Conservation (phyloP, 345 rosid genomes). For the Salix caprea region DNA sequence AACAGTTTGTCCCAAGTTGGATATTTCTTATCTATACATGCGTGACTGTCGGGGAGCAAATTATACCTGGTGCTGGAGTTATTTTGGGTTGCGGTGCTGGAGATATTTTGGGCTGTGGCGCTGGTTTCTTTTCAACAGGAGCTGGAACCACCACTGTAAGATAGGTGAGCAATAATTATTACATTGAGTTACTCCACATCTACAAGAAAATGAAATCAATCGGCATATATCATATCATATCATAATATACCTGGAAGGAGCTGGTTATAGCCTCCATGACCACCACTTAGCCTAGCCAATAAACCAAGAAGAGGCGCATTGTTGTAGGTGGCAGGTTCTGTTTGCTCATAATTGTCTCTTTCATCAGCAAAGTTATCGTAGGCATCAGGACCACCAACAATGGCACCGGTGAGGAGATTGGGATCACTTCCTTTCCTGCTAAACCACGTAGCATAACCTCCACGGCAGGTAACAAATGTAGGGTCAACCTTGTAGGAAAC, state of each 20-base stretch:
- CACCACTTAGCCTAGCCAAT: constrained; percentile 71
- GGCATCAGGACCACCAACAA: constrained; percentile 96
- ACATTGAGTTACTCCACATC: neutral
- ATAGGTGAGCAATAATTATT: constrained; percentile 4
- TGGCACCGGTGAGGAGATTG: constrained; percentile 81
- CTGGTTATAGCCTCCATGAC: constrained; percentile 70
- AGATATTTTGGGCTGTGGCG: constrained; percentile 41
- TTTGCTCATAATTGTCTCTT: constrained; percentile 92
- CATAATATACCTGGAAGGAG: constrained; percentile 72
- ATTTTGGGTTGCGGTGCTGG: constrained; percentile 34
- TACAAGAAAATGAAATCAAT: neutral
- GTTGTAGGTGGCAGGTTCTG: constrained; percentile 98
- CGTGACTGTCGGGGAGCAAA: neutral
- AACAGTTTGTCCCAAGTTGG: neutral
- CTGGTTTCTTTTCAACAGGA: constrained; percentile 41
- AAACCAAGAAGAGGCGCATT: constrained; percentile 92
- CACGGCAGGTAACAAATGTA: constrained; percentile 73
- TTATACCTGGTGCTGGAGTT: constrained; percentile 63
- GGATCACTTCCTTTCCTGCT: constrained; percentile 77
- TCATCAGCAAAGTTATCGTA: constrained; percentile 88
- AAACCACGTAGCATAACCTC: constrained; percentile 91
- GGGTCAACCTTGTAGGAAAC: constrained; percentile 69
- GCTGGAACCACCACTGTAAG: constrained; percentile 50
- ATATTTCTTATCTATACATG: neutral
- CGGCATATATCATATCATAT: neutral